phyloP scores from a whole-genome alignment of 169 alveolate species.

The Cyclospora cayetanensis region DNA sequence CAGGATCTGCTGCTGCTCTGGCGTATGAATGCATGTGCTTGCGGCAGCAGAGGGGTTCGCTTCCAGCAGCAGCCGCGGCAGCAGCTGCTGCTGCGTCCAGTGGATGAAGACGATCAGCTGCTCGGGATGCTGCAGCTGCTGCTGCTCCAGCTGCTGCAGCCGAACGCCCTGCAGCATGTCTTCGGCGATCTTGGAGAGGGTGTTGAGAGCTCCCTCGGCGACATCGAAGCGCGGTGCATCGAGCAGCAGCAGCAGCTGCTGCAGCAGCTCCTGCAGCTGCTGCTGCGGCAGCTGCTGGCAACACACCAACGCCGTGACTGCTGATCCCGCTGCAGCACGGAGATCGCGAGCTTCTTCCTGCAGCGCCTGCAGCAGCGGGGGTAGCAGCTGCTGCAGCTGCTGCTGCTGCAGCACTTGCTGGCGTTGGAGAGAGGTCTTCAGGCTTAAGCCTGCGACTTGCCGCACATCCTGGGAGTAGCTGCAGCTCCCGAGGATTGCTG shows the following conservation, averaged over 20 bases:
- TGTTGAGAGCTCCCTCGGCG: constrained; percentile 81
- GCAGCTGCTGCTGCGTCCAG: constrained; percentile 36
- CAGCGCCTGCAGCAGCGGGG: background rate
- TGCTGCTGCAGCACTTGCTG: constrained; percentile 74
- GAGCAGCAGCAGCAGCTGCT: background rate
- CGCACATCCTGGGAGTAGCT: constrained; percentile 76
- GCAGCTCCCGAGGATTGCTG: background rate
- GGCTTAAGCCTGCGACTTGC: constrained; percentile 83
- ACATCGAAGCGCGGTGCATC: constrained; percentile 80
- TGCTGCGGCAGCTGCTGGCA: background rate
- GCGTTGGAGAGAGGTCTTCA: constrained; percentile 76
- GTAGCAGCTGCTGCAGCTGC: constrained; percentile 70
- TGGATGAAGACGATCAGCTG: constrained; percentile 47
- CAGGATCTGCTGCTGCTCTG: constrained; percentile 14
- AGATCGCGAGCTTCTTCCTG: constrained; percentile 60
- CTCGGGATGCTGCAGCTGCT: constrained; percentile 41
- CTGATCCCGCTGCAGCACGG: constrained; percentile 83
- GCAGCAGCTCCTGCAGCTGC: background rate
- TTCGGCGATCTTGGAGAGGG: constrained; percentile 78
- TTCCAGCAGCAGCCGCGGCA: background rate
- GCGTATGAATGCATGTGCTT: constrained; percentile 13
- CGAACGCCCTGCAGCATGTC: constrained; percentile 73
- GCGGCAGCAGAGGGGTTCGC: background rate
- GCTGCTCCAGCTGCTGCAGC: constrained; percentile 63
- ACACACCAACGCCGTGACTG: constrained; percentile 79